Percentiles rank a stretch among this genome's conserved stretches.
phyloP scores from a whole-genome alignment of 495 filamentous ascomycete species.

The Neurospora discreta region DNA sequence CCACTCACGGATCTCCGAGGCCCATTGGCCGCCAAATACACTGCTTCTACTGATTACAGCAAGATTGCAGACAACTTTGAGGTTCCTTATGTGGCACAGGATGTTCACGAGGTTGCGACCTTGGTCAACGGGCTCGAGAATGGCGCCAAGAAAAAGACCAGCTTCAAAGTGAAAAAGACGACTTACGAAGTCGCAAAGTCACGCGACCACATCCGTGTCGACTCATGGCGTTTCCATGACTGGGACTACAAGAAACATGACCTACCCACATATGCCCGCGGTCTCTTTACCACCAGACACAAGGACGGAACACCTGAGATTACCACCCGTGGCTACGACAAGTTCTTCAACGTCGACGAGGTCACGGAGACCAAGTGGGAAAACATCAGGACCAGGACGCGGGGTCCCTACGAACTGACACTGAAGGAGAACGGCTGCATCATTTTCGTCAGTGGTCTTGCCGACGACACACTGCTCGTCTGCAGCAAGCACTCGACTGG shows the following conservation, averaged over 20 bases:
- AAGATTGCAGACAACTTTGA: slow-evolving; percentile 15
- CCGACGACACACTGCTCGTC: slow-evolving; percentile 77
- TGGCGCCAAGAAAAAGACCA: slow-evolving; percentile 37
- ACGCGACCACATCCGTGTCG: slow-evolving; percentile 48
- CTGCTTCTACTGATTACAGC: slow-evolving; percentile 19
- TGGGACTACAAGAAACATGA: slow-evolving; percentile 84
- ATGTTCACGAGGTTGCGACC: slow-evolving; percentile 47
- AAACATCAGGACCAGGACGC: slow-evolving; percentile 64
- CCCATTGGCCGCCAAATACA: slow-evolving; percentile 13
- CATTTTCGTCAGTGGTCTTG: slow-evolving; percentile 88
- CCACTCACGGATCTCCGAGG: background rate
- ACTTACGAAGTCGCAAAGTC: slow-evolving; percentile 55
- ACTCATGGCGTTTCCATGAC: slow-evolving; percentile 89
- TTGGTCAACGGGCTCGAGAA: slow-evolving; percentile 50
- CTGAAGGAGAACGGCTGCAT: slow-evolving; percentile 99
- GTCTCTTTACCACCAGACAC: slow-evolving; percentile 71
- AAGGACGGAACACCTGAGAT: slow-evolving; percentile 61
- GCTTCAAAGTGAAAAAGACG: slow-evolving; percentile 59
- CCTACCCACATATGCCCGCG: slow-evolving; percentile 83
- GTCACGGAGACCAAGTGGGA: slow-evolving; percentile 67
- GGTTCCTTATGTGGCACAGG: slow-evolving; percentile 51
- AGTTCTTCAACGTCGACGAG: slow-evolving; percentile 93
- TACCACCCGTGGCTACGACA: slow-evolving; percentile 83
- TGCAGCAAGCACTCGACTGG: slow-evolving; percentile 99
- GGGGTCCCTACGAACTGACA: slow-evolving; percentile 87